A percentile compares a stretch with the other conserved stretches of the same genome.
These are phyloP conservation scores for Emydomyces testavorans DNA, from an alignment of 2,329 filamentous ascomycete species.

Conservation along the genomic window DNA sequence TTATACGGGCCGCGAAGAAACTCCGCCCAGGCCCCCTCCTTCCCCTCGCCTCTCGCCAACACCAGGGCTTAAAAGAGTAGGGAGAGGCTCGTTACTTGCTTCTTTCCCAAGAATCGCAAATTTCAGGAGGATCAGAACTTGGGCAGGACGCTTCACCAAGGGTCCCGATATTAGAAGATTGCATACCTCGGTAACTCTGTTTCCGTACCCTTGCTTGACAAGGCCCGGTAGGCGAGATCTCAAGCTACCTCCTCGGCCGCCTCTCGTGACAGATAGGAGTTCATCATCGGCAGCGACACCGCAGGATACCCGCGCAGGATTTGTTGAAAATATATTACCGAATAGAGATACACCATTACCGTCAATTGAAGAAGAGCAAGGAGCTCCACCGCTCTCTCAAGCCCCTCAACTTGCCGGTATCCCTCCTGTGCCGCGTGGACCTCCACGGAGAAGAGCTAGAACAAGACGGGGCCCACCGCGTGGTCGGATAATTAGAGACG, in stretches of 20 bases:
- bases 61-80: not conserved
- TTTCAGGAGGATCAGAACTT: conserved; percentile 12
- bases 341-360: conserved; percentile 2
- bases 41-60: not conserved
- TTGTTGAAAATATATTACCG: not conserved
- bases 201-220: conserved; percentile 10
- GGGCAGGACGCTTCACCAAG: conserved; percentile 4
- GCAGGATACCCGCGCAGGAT: not conserved
- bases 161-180: not conserved
- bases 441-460: not conserved
- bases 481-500: not conserved
- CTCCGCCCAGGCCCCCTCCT: not conserved
- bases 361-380: not conserved
- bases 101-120: not conserved
- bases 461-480: conserved; percentile 8
- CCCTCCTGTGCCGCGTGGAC: not conserved
- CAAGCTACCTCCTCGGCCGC: not conserved
- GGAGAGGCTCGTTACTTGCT: not conserved
- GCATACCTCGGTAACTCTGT: not conserved
- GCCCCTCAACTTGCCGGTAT: not conserved
- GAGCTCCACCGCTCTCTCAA: not conserved
- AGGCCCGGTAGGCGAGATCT: conserved; percentile 9
- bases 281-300: not conserved
- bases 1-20: not conserved
- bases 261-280: not conserved